These are phyloP conservation scores for Paspalum notatum DNA, from an alignment of 176 grass and related monocot species.

Conservation along the genomic window DNA sequence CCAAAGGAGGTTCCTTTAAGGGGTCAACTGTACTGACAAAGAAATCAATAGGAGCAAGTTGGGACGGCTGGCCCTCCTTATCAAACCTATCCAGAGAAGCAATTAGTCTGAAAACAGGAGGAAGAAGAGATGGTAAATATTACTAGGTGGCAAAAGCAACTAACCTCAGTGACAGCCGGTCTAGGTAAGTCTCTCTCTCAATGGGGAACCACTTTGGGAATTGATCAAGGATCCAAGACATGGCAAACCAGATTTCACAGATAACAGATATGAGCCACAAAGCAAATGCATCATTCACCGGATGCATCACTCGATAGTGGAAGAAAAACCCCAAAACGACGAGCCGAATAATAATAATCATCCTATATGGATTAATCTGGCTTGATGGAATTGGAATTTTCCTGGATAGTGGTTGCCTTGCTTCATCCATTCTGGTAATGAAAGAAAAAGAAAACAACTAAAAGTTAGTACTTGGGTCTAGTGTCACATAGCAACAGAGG, in stretches of 20 bases:
- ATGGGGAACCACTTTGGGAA: conserved; percentile 98
- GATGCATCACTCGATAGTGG: conserved; percentile 90
- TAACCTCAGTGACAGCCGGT: conserved; percentile 78
- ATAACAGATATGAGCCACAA: conserved; percentile 96
- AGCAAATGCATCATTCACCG: conserved; percentile 79
- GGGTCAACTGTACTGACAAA: conserved; percentile 97
- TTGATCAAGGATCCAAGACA: conserved; percentile 98
- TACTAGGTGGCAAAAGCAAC: conserved; percentile 15
- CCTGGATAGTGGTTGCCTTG: conserved; percentile 86
- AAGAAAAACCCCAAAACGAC: conserved; percentile 98
- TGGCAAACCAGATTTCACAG: conserved; percentile 96
- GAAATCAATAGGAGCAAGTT: conserved; percentile 79
- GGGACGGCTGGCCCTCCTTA: conserved; percentile 75
- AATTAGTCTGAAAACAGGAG: conserved; percentile 18
- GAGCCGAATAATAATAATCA: conserved; percentile 93
- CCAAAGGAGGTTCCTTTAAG: conserved; percentile 81
- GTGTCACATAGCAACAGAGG: background rate
- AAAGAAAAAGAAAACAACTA: background rate
- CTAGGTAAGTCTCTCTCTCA: conserved; percentile 92
- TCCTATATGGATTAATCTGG: conserved; percentile 87
- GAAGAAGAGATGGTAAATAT: conserved; percentile 22
- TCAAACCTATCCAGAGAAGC: conserved; percentile 72
- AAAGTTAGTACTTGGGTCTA: too few species aligned
- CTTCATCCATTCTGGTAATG: conserved; percentile 88
- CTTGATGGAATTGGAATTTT: conserved; percentile 85